Percentiles rank a stretch among this genome's conserved stretches.
Conservation (phyloP, 2,329 filamentous ascomycete genomes). For the Fusarium multiceps region DNA sequence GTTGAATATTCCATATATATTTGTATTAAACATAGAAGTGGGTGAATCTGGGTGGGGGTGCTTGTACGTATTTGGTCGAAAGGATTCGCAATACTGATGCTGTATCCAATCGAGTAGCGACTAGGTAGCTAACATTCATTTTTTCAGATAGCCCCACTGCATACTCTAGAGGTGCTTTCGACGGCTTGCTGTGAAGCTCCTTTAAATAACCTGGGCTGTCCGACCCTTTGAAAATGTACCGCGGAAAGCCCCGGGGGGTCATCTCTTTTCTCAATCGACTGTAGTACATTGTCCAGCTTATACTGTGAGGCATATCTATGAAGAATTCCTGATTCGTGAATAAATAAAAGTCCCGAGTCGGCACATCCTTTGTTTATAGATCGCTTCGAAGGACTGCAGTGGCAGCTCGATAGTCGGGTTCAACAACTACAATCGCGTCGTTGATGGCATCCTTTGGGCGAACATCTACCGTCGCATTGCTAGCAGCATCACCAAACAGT, state of each 20-base stretch:
- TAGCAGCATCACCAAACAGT: too few relatives aligned
- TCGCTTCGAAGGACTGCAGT: not conserved
- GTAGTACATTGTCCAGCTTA: not conserved
- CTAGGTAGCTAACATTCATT: constrained; percentile 1
- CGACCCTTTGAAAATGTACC: not conserved
- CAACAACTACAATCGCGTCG: not conserved
- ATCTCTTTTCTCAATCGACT: not conserved
- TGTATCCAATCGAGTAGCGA: constrained; percentile 13
- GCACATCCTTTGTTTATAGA: not conserved
- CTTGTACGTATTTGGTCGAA: constrained; percentile 4
- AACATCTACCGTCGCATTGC: constrained; percentile 1
- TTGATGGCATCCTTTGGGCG: not conserved
- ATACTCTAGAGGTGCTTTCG: constrained; percentile 24
- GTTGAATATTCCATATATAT: not conserved
- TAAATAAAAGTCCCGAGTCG: constrained; percentile 15
- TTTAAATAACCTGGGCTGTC: not conserved
- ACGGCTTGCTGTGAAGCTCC: not conserved
- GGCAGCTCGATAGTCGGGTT: not conserved
- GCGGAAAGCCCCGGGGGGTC: not conserved
- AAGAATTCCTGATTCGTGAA: constrained; percentile 1
- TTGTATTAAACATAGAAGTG: too few relatives aligned
- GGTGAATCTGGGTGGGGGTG: accelerated
- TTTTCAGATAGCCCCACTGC: constrained; percentile 24
- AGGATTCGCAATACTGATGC: constrained; percentile 13
- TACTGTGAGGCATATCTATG: constrained; percentile 8